Evolutionary conservation across 2,329 filamentous ascomycete species (phyloP).

Genomic region (Drechslera avenae): DNA sequence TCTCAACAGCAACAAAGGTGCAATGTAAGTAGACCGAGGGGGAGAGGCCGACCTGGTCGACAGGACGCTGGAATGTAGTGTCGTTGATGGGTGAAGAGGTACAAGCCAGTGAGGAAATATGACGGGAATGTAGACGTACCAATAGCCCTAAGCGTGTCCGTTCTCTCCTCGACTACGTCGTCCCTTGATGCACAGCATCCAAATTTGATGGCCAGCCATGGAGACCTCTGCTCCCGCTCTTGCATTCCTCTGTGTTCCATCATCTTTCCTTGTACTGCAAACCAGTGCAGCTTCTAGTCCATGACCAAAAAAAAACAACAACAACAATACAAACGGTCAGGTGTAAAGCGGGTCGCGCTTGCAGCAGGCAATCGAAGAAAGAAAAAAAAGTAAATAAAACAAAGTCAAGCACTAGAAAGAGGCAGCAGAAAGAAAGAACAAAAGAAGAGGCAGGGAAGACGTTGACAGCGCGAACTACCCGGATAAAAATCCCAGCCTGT

Average conservation of each 20-base stretch:
- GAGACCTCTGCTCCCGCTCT: conserved; percentile 19
- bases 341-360: conserved; percentile 12
- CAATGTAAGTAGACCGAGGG: background rate
- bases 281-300: conserved; percentile 36
- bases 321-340: conserved; percentile 7
- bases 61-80: background rate
- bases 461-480: conserved; percentile 6
- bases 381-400: too few species aligned
- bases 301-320: conserved; percentile 20
- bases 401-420: conserved; percentile 6
- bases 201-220: conserved; percentile 46
- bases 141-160: conserved; percentile 21
- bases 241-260: conserved; percentile 27
- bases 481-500: conserved; percentile 10
- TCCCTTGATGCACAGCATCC: conserved; percentile 47
- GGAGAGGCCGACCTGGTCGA: background rate
- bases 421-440: conserved; percentile 7
- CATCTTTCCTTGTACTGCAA: conserved; percentile 27
- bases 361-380: conserved; percentile 14
- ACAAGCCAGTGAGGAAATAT: background rate
- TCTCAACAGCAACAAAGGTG: conserved; percentile 24
- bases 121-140: conserved; percentile 33
- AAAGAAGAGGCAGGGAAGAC: conserved; percentile 6
- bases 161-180: conserved; percentile 33
- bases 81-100: background rate